Evolutionary conservation across 1,284 basidiomycete species (phyloP), one percentile per base, ranked within the genome.

Genomic region (Amylostereum chailletii): DNA sequence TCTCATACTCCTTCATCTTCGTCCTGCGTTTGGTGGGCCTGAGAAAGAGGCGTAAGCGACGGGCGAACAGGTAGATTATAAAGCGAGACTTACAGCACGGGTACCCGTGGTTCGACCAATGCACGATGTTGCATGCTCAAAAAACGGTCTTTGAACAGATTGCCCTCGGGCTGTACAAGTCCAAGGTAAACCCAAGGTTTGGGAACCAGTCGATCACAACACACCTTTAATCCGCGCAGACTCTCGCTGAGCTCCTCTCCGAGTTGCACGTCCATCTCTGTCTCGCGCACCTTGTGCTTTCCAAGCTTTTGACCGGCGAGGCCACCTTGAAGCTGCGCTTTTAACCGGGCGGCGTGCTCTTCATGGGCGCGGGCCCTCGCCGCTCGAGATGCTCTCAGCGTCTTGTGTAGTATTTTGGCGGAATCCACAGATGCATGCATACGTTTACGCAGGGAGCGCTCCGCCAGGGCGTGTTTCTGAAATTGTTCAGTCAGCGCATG

Each of bases 211-310:
- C 38, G n/a, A 43, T 29, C 41, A 6, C 26, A 42, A 50, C 74
- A 34, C 52, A 90, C 90, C 78, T 93, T 93, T 58, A 99, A 68
- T 46, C 76, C 84, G 45, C 94, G 71, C 57, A 98, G 66, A 60
- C 75, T 91, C 66, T 98, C 95, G 51, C 81, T 86, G 38, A 98
- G 67, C 61, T 98, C 93, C 57, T 97, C 94, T 4, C 90, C 90
- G 0, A 95, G 76, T 66, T 97, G 94, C 10, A 97, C 93, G 45
- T 87, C 85, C 5, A 94, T 75, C 29, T 77, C 71, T 5, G 71
- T 75, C 56, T 82, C 79, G 1, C 79, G 81, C 0, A 96, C 86
- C 42, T 76, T 72, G 60, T 91, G 80, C 65, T 85, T 90, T 29
- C 93, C 86, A 5, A 95, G 56, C 62, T 77, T 78, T 65, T 81